A percentile compares a stretch with the other conserved stretches of the same genome.
These are phyloP conservation scores for Penicillium chermesinum DNA, from an alignment of 495 filamentous ascomycete genomes.

Conservation along the genomic window DNA sequence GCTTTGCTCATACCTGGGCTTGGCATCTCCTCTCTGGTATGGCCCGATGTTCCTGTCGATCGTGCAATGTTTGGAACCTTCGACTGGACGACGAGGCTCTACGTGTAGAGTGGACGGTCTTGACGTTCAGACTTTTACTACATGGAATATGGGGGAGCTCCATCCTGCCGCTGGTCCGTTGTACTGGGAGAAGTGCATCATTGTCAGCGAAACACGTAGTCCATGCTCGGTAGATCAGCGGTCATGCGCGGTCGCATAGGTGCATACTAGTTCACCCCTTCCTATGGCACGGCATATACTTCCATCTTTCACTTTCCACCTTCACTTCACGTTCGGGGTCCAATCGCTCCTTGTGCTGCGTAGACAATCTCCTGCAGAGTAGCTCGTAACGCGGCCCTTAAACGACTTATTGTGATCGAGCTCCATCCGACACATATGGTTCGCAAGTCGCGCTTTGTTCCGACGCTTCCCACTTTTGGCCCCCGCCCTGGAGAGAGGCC, in stretches of 20 bases:
- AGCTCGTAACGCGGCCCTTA: no score
- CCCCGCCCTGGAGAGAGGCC: no score
- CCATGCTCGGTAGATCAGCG: background rate
- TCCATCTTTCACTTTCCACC: background rate
- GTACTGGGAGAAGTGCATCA: no score
- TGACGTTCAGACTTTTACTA: no score
- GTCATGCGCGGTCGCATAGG: background rate
- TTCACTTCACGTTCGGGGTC: no score
- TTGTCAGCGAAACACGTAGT: background rate
- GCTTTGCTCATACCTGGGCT: conserved; percentile 22
- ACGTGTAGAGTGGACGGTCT: no score
- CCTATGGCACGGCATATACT: no score
- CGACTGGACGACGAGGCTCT: no score
- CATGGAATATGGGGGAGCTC: no score
- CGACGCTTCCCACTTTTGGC: conserved; percentile 4
- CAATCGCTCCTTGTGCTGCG: no score
- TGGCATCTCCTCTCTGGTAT: conserved; percentile 24
- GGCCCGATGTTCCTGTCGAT: conserved; percentile 20
- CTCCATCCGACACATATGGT: background rate
- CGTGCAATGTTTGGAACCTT: conserved; percentile 5
- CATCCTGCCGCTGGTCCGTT: no score
- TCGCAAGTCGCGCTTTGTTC: conserved; percentile 17
- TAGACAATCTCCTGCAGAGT: no score
- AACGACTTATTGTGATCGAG: background rate
- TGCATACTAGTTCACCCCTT: background rate